Evolutionary conservation across 1,139 yeast genomes (phyloP).

Genomic region (Candida sp.): DNA sequence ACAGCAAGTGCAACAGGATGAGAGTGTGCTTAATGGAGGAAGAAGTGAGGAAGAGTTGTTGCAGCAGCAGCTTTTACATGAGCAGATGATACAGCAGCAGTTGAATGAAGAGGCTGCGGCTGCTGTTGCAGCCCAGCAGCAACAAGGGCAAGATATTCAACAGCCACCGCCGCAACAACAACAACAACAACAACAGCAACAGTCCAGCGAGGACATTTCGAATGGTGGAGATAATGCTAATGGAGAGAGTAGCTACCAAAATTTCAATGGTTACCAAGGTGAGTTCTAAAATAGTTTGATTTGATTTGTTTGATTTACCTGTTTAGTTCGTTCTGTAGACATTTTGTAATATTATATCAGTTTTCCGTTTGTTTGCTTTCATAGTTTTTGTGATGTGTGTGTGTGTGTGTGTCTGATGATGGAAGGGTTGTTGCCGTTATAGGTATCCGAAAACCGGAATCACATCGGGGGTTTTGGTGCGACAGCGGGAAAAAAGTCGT

Average conservation of each 20-base stretch:
- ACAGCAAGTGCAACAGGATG: neutral
- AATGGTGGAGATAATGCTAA: constrained; percentile 1
- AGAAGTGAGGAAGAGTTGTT: constrained; percentile 7
- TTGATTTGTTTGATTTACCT: neutral
- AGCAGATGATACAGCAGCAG: constrained; percentile 19
- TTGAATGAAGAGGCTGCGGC: constrained; percentile 8
- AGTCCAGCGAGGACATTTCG: neutral
- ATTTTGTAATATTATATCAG: constrained; percentile 3
- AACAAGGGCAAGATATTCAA: constrained; percentile 2
- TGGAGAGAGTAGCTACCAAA: constrained; percentile 4
- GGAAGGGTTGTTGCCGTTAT: too few species aligned
- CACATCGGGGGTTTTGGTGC: too few species aligned
- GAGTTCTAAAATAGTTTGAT: constrained; percentile 2
- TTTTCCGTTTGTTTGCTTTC: neutral
- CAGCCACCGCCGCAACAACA: constrained; percentile 7
- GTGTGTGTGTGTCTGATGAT: neutral
- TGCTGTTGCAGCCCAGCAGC: constrained; percentile 10
- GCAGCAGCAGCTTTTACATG: constrained; percentile 18
- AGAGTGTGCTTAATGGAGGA: neutral
- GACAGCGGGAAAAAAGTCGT: too few species aligned
- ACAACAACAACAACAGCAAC: constrained; percentile 1
- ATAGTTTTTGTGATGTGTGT: neutral
- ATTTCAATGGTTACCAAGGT: constrained; percentile 7
- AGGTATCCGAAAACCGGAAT: neutral
- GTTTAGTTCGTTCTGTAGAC: neutral